These are phyloP conservation scores for Phytophthora melonis DNA, from an alignment of 352 stramenopile genomes.

Conservation along the genomic window DNA sequence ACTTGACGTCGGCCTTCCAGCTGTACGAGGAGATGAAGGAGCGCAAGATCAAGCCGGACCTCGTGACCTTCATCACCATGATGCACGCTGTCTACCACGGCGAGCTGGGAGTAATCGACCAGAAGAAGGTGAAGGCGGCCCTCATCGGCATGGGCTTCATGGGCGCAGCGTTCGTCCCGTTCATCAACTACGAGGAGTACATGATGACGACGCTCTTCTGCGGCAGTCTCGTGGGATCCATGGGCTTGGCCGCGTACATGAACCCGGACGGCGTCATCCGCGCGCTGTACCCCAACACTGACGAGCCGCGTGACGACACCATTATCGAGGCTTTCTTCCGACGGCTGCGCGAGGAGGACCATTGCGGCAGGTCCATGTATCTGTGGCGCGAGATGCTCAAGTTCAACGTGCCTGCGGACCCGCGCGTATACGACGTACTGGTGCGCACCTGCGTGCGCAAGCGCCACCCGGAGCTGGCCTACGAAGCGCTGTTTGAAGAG, in stretches of 20 bases:
- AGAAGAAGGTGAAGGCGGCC: constrained; percentile 70
- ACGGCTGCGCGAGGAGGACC: constrained; percentile 85
- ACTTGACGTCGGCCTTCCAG: constrained; percentile 78
- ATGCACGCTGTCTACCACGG: constrained; percentile 90
- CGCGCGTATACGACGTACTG: constrained; percentile 81
- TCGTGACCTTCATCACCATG: constrained; percentile 89
- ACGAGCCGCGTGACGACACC: constrained; percentile 71
- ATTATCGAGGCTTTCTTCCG: constrained; percentile 87
- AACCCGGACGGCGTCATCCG: constrained; percentile 85
- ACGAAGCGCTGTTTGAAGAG: constrained; percentile 75
- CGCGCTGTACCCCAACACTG: constrained; percentile 80
- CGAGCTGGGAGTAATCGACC: constrained; percentile 72
- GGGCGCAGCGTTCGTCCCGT: constrained; percentile 63
- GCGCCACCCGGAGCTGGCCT: constrained; percentile 82
- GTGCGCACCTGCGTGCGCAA: constrained; percentile 88
- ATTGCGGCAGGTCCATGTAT: constrained; percentile 86
- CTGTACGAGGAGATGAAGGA: constrained; percentile 90
- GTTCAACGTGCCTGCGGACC: constrained; percentile 68
- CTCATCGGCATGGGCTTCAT: constrained; percentile 69
- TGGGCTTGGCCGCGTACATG: constrained; percentile 87
- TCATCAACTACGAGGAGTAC: constrained; percentile 82
- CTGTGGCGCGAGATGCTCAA: constrained; percentile 89
- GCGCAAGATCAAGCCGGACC: constrained; percentile 69
- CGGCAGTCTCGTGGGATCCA: constrained; percentile 76
- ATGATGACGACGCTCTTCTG: constrained; percentile 82